phyloP scores from a whole-genome alignment of 2,329 filamentous ascomycete genomes.

The Diplocarpon mali region DNA sequence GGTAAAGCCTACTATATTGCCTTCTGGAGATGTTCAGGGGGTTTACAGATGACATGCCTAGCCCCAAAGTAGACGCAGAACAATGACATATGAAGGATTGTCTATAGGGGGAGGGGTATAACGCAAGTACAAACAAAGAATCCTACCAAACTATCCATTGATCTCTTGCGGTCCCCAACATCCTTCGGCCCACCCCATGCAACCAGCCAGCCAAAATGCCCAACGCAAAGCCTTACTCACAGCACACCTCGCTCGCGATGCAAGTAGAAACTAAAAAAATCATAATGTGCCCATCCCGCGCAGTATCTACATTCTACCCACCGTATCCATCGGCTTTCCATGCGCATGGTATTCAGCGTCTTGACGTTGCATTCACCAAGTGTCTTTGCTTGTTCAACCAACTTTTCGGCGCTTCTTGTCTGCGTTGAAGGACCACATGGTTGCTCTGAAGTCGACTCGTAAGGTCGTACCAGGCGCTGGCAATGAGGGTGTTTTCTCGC shows the following conservation, averaged over 20 bases:
- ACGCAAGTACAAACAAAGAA: slow-evolving; percentile 1
- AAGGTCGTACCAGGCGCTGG: slow-evolving; percentile 80
- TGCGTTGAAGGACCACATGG: slow-evolving; percentile 64
- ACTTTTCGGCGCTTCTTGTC: slow-evolving; percentile 64
- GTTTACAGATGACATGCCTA: too few relatives aligned
- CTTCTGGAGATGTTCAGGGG: too few relatives aligned
- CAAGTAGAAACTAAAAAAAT: slow-evolving; percentile 3
- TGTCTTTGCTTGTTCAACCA: slow-evolving; percentile 78
- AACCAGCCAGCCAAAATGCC: slow-evolving; percentile 2
- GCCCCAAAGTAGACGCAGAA: neutral
- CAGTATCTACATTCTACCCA: neutral
- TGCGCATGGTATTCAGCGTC: slow-evolving; percentile 14
- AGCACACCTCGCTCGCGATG: slow-evolving; percentile 3
- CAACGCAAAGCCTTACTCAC: neutral
- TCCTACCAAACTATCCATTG: slow-evolving; percentile 1
- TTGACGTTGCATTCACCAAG: slow-evolving; percentile 41
- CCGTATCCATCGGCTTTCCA: neutral
- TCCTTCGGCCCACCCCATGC: neutral
- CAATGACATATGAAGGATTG: slow-evolving; percentile 1
- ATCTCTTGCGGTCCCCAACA: neutral
- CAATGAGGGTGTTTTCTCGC: slow-evolving; percentile 67
- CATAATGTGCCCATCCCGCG: neutral
- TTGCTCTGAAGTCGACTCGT: slow-evolving; percentile 71
- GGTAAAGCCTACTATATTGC: too few relatives aligned
- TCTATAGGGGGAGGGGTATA: slow-evolving; percentile 6